A percentile compares a stretch with the other conserved stretches of the same genome.
Evolutionary conservation across 2,329 filamentous ascomycete genomes (phyloP).

Genomic region (Diplodia seriata): DNA sequence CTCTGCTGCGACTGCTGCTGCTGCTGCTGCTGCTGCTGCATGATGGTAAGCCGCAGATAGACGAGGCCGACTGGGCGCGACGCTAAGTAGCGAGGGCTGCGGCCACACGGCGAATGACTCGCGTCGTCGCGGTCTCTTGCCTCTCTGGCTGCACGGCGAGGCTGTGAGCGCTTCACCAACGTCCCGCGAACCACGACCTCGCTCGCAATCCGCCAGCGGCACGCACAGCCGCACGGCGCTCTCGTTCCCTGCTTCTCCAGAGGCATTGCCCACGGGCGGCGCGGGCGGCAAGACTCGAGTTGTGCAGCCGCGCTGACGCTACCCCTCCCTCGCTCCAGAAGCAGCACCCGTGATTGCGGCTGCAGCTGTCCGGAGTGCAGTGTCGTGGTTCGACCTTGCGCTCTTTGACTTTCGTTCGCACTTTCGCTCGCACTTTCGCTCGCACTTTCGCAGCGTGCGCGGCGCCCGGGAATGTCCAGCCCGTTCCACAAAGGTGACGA

Average conservation of each 20-base stretch:
- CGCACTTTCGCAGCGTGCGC: not conserved
- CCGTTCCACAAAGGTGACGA: not conserved
- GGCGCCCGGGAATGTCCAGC: not conserved
- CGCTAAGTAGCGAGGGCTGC: not conserved
- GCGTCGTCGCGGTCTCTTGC: not conserved
- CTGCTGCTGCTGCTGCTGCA: not conserved
- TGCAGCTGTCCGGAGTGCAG: not conserved
- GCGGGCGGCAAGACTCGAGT: constrained; percentile 3
- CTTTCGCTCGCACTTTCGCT: not conserved
- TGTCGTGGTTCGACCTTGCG: not conserved
- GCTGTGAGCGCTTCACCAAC: not conserved
- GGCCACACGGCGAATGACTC: not conserved
- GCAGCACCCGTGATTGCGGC: constrained; percentile 25
- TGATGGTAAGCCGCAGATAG: constrained; percentile 27
- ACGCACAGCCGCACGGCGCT: constrained; percentile 7
- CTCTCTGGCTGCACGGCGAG: not conserved
- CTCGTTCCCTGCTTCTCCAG: not conserved
- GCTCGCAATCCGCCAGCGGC: not conserved
- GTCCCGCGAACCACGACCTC: not conserved
- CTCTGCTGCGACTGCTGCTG: not conserved
- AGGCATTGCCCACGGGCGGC: not conserved
- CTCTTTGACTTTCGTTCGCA: not conserved
- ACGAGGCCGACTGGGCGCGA: not conserved
- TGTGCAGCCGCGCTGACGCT: constrained; percentile 28
- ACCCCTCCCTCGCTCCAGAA: constrained; percentile 28